Percentiles rank a stretch among this genome's conserved stretches.
phyloP scores from a whole-genome alignment of 257 asterid species.

The Fraxinus anomala region DNA sequence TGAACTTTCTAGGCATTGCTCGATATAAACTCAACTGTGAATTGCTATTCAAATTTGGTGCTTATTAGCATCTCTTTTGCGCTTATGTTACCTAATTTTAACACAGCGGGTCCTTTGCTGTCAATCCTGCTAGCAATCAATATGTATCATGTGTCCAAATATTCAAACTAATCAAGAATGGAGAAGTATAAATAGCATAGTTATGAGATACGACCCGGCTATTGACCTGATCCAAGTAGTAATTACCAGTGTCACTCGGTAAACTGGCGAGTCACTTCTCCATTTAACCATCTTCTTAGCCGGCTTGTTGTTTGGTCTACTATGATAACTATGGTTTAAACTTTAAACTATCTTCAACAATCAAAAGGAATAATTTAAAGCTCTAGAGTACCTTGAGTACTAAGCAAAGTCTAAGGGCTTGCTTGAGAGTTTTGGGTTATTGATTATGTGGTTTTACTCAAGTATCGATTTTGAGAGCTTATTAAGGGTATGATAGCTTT shows the following conservation, averaged over 20 bases:
- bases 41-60: not conserved
- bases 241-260: too few relatives aligned
- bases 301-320: not conserved
- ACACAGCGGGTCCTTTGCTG: not conserved
- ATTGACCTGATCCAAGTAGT: too few relatives aligned
- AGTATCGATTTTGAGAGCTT: too few relatives aligned
- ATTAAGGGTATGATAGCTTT: too few relatives aligned
- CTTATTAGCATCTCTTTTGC: not conserved
- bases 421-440: too few relatives aligned
- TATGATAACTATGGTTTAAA: not conserved
- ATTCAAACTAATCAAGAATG: not conserved
- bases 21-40: not conserved
- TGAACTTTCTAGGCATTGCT: not conserved
- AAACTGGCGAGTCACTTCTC: not conserved
- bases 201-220: too few relatives aligned
- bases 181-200: too few relatives aligned
- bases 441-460: too few relatives aligned
- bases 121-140: too few relatives aligned
- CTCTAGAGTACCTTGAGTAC: conserved; percentile 32
- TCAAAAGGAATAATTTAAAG: conserved; percentile 10
- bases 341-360: not conserved
- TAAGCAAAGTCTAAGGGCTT: too few relatives aligned
- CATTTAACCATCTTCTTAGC: not conserved
- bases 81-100: not conserved
- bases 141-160: not conserved